Conservation (phyloP, 257 asterid species). For the Forsythia viridissima region DNA sequence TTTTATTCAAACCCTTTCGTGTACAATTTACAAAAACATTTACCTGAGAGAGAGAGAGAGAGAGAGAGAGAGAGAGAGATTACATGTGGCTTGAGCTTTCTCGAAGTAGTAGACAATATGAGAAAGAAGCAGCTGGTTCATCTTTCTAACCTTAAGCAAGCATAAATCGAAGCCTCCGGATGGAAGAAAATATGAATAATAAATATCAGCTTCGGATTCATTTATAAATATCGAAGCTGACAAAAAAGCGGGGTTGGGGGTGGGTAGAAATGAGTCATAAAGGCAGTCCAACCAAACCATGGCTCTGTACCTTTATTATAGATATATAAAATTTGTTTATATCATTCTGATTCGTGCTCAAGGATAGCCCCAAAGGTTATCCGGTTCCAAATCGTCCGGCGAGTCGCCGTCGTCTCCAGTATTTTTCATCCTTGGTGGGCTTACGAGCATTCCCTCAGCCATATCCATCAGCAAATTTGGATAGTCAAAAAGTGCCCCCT, state of each 20-base stretch:
- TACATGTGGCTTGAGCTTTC: too few species aligned
- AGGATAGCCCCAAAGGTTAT: constrained; percentile 44
- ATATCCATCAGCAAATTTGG: constrained; percentile 56
- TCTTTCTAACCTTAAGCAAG: background rate
- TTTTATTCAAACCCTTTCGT: too few species aligned
- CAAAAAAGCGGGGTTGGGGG: background rate
- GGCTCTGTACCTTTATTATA: background rate
- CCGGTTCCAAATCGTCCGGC: constrained; percentile 32
- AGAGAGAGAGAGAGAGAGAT: too few species aligned
- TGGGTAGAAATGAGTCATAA: background rate
- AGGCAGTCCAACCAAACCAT: background rate
- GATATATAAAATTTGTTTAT: background rate
- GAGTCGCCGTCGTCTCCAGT: constrained; percentile 23
- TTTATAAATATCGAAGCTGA: background rate
- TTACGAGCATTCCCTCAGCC: constrained; percentile 67
- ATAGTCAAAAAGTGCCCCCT: constrained; percentile 55
- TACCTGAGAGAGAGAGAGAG: too few species aligned
- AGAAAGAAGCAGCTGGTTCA: background rate
- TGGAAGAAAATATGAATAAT: background rate
- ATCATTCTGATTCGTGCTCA: constrained; percentile 2
- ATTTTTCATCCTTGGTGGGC: constrained; percentile 48
- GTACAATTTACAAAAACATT: too few species aligned
- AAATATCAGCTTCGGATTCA: background rate
- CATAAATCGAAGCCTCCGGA: background rate
- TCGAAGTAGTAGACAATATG: background rate